Percentiles rank a stretch among this genome's conserved stretches.
Conservation (phyloP, 2,329 filamentous ascomycete genomes). For the Aspergillus sojae region DNA sequence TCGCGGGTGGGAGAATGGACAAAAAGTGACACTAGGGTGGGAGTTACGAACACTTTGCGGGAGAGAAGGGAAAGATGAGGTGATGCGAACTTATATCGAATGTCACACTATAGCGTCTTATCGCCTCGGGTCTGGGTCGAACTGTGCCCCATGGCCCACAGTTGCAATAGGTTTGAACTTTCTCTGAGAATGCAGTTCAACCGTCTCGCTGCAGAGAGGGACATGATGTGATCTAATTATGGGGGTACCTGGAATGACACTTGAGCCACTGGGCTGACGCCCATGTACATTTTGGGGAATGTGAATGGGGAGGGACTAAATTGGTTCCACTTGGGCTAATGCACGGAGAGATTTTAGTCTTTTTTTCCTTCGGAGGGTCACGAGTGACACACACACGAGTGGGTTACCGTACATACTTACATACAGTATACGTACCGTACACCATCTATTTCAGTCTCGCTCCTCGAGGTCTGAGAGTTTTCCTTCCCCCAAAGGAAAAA, state of each 20-base stretch:
- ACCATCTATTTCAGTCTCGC: no score
- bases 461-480: not conserved
- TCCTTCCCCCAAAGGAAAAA: not conserved
- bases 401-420: not conserved
- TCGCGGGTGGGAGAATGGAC: not conserved
- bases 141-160: slow-evolving; percentile 1
- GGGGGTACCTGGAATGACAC: not conserved
- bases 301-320: not conserved
- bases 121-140: not conserved
- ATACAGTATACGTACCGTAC: no score
- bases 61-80: not conserved
- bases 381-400: not conserved
- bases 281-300: not conserved
- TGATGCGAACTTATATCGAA: not conserved
- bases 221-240: not conserved
- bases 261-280: not conserved
- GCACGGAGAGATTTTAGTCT: not conserved
- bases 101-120: not conserved
- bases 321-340: not conserved
- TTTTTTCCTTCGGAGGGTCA: not conserved
- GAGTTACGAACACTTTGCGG: not conserved
- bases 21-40: not conserved
- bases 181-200: not conserved
- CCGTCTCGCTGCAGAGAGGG: not conserved
- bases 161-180: not conserved